These are phyloP conservation scores for Rosa lucieae DNA, from an alignment of 306 rosid genomes.

Conservation along the genomic window DNA sequence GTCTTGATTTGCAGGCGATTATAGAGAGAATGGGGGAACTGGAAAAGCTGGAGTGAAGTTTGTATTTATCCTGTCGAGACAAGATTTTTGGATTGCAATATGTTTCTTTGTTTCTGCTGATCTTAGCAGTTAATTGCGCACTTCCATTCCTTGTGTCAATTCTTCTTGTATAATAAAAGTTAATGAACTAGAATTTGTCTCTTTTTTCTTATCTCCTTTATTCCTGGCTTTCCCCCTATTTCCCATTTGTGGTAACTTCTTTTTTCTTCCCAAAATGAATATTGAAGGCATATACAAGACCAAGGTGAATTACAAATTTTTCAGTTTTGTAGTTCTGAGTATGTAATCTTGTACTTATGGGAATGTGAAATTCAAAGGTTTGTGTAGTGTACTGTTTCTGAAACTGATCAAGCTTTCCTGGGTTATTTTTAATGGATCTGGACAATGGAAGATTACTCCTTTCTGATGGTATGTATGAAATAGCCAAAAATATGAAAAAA, in stretches of 20 bases:
- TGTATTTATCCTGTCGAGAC: neutral
- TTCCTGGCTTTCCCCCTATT: neutral
- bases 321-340: neutral
- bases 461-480: no score
- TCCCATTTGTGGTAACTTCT: neutral
- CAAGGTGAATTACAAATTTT: neutral
- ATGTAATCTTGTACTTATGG: neutral
- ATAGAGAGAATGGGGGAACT: constrained; percentile 72
- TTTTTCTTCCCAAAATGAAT: no score
- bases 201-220: neutral
- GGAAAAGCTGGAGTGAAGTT: constrained; percentile 56
- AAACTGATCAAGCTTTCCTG: neutral
- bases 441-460: neutral
- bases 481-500: no score
- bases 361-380: neutral
- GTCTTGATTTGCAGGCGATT: constrained; percentile 40
- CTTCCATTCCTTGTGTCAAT: constrained; percentile 1
- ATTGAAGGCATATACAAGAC: neutral
- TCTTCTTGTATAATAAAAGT: constrained; percentile 18
- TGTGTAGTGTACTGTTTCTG: neutral
- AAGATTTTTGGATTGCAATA: constrained; percentile 3
- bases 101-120: constrained; percentile 20
- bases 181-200: constrained; percentile 1
- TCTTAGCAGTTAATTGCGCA: constrained; percentile 6
- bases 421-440: neutral